A percentile compares a stretch with the other conserved stretches of the same genome.
Conservation (phyloP, 345 rosid genomes). For the Brassica juncea region DNA sequence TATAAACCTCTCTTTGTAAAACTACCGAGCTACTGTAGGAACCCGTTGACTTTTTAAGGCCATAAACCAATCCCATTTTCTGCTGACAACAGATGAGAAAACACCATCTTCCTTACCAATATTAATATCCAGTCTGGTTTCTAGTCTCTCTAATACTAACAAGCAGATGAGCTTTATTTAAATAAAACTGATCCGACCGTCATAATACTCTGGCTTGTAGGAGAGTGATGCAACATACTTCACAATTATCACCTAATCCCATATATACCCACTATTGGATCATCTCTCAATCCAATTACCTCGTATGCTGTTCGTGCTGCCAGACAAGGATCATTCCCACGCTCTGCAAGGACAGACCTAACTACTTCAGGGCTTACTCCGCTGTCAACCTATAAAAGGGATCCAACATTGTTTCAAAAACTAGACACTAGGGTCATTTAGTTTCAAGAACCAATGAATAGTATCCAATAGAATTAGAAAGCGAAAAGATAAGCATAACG, state of each 20-base stretch:
- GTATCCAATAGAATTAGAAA: not conserved
- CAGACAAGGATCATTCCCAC: conserved; percentile 74
- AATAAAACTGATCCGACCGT: not conserved
- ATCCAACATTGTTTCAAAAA: conserved; percentile 14
- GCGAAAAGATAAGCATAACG: conserved; percentile 4
- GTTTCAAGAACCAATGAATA: conserved; percentile 1
- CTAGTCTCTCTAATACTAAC: not conserved
- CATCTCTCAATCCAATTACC: conserved; percentile 48
- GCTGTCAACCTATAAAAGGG: conserved; percentile 68
- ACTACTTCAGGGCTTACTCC: conserved; percentile 84
- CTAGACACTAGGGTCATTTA: not conserved
- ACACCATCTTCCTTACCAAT: not conserved
- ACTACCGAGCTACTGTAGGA: not conserved
- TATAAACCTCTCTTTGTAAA: not conserved
- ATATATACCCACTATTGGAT: not conserved
- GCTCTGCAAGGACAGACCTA: conserved; percentile 84
- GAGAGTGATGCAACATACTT: conserved; percentile 9
- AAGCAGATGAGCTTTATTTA: not conserved
- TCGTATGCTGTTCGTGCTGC: conserved; percentile 77
- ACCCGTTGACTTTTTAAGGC: not conserved
- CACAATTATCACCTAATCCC: conserved; percentile 1
- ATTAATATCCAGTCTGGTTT: not conserved
- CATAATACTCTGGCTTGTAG: conserved; percentile 11
- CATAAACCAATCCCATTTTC: not conserved
- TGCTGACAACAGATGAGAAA: not conserved